Evolutionary conservation across 1,139 yeast species (phyloP).

Genomic region (Nakaseomyces glabratus): DNA sequence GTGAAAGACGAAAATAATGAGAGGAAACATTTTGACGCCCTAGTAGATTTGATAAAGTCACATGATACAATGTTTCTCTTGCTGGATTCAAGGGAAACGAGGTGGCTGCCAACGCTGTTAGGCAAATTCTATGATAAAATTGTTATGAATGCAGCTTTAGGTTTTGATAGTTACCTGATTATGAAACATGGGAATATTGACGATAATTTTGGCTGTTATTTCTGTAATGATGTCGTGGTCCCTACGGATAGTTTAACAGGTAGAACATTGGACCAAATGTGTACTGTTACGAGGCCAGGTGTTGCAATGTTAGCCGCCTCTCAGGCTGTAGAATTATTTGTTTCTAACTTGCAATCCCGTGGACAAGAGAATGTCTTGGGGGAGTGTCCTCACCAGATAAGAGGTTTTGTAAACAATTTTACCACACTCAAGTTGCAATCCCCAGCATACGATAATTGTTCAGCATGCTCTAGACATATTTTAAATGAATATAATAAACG

Average conservation of each 20-base stretch:
- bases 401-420: constrained; percentile 71
- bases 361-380: constrained; percentile 49
- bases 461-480: constrained; percentile 70
- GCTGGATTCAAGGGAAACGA: constrained; percentile 89
- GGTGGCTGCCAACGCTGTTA: constrained; percentile 91
- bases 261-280: constrained; percentile 91
- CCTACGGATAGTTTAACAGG: constrained; percentile 81
- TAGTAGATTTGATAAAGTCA: constrained; percentile 45
- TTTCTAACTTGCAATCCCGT: constrained; percentile 65
- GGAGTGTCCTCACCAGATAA: constrained; percentile 73
- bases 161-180: constrained; percentile 86
- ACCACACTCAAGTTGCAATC: constrained; percentile 56
- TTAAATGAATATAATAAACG: constrained; percentile 39
- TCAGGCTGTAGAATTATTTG: constrained; percentile 73
- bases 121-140: constrained; percentile 58
- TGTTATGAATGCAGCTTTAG: constrained; percentile 87
- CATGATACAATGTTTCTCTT: constrained; percentile 74
- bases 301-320: constrained; percentile 84
- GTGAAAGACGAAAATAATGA: constrained; percentile 47
- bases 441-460: constrained; percentile 66
- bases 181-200: constrained; percentile 71
- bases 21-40: constrained; percentile 41
- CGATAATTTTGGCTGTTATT: constrained; percentile 74
- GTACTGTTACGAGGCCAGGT: constrained; percentile 97
- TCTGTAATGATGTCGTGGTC: constrained; percentile 91